Evolutionary conservation across 2,329 filamentous ascomycete species (phyloP).

Genomic region (Knoxdaviesia capensis): DNA sequence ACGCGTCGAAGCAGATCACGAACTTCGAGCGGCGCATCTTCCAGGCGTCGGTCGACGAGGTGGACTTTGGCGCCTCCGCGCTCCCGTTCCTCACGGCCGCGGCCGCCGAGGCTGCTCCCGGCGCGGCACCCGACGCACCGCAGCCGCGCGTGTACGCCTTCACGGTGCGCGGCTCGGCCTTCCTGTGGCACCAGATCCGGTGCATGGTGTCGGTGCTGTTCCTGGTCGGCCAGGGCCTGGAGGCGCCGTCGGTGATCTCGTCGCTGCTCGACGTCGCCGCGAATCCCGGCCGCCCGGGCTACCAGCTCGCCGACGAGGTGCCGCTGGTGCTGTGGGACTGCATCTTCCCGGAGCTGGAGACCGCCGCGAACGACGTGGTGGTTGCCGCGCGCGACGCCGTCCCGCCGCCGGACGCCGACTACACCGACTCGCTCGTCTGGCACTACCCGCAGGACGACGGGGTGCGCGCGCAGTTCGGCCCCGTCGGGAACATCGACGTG

Average conservation of each 20-base stretch:
- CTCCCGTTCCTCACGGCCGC: constrained; percentile 31
- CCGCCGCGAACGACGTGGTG: constrained; percentile 3
- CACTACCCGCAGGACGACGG: too few relatives aligned
- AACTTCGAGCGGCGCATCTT: constrained; percentile 68
- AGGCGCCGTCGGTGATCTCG: constrained; percentile 51
- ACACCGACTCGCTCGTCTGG: constrained; percentile 20
- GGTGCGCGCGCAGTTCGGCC: constrained; percentile 31
- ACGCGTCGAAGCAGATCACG: constrained; percentile 71
- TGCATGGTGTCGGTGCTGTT: constrained; percentile 91
- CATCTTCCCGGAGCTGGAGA: constrained; percentile 39
- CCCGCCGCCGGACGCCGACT: constrained; percentile 47
- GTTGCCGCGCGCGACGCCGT: constrained; percentile 33
- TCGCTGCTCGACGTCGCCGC: constrained; percentile 52
- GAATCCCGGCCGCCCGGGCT: constrained; percentile 61
- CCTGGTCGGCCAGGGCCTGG: constrained; percentile 72
- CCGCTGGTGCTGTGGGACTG: constrained; percentile 95
- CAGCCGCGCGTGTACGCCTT: constrained; percentile 51
- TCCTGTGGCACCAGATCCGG: constrained; percentile 95
- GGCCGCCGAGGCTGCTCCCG: constrained; percentile 13
- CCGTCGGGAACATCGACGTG: constrained; percentile 47
- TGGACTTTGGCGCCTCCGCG: constrained; percentile 30
- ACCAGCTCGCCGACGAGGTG: constrained; percentile 76
- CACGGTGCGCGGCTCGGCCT: constrained; percentile 73
- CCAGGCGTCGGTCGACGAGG: constrained; percentile 57
- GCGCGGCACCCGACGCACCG: background rate